Base-by-base conservation (phyloP, 2,329 filamentous ascomycete species). In the Fusarium lateritium region DNA sequence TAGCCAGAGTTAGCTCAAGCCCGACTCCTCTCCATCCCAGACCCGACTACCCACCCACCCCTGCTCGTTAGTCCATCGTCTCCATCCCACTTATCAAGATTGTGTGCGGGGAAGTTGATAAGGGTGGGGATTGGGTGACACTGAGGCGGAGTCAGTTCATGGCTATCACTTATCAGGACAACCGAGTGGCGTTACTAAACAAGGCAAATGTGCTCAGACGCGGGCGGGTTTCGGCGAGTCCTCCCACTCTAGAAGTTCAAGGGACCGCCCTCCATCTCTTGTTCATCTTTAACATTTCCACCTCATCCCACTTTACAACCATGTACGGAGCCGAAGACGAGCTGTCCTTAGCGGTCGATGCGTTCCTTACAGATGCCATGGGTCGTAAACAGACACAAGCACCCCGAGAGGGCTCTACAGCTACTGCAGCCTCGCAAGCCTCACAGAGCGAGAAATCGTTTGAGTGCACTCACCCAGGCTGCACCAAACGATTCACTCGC, bases 401-500 rank as follows among this genome's bases (percentile, higher is more conserved):
- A 40, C 10, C 43, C 34, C 42, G n/a, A 39, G 24, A 19, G 19
- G 43, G 53, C 21, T 50, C 46, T 54, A 46, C 15, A 39, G 46
- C 55, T 58, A 36, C 51, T 54, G 51, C 15, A 39, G 46, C 55
- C 63, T 47, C 51, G 15, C 51, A 31, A 38, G n/a, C 21, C 55
- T 17, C 44, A 7, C 45, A 40, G 53, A 56, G 36, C 38, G 68
- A 71, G 50, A 72, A 70, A 54, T 62, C 62, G 31, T 72, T 72
- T 43, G 68, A 51, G 38, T 87, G 86, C 67, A 76, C 76, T 39
- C 80, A 82, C 70, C 76, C 80, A 9, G 81, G 79, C 31, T 89
- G 86, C 67, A 79, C 76, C 46, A 86, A 87, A 72, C 79, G 80
- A 17, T 89, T 89, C 73, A 86, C 85, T 24, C 81, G 87, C 9